Conservation (phyloP, 345 rosid genomes). For the Lepidium didymum region DNA sequence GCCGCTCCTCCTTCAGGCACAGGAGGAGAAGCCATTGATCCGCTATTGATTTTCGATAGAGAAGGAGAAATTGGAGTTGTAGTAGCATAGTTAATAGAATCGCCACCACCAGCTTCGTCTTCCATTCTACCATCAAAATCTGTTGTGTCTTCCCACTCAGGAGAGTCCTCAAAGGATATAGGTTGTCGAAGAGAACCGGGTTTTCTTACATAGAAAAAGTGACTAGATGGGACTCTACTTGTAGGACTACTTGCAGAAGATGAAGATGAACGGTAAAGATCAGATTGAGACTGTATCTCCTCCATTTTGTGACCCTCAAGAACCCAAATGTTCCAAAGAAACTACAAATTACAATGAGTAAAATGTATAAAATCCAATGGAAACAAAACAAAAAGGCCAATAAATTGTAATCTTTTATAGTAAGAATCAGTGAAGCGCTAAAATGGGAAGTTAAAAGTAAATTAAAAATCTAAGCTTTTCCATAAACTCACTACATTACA, state of each 20-base stretch:
- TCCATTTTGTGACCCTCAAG: slow-evolving; percentile 47
- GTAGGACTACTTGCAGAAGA: slow-evolving; percentile 98
- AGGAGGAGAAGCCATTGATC: slow-evolving; percentile 78
- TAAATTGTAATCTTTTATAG: neutral
- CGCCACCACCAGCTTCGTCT: slow-evolving; percentile 42
- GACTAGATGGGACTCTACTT: slow-evolving; percentile 90
- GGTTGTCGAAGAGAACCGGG: slow-evolving; percentile 90
- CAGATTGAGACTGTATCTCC: slow-evolving; percentile 95
- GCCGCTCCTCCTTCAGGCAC: slow-evolving; percentile 41
- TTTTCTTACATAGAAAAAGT: slow-evolving; percentile 88
- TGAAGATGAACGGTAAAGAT: slow-evolving; percentile 90
- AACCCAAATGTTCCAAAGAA: slow-evolving; percentile 14
- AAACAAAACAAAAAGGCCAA: neutral
- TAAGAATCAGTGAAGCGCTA: neutral
- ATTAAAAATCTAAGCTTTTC: neutral
- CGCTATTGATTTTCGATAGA: slow-evolving; percentile 76
- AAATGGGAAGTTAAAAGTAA: neutral
- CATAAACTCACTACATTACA: slow-evolving; percentile 17
- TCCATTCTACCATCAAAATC: slow-evolving; percentile 67
- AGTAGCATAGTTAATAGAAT: slow-evolving; percentile 57
- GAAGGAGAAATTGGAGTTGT: slow-evolving; percentile 78
- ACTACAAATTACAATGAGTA: neutral
- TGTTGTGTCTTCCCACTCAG: slow-evolving; percentile 97
- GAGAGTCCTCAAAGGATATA: slow-evolving; percentile 97
- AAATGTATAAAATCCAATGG: neutral